Evolutionary conservation across 1,284 basidiomycete species (phyloP).

Genomic region (Fistulinella staudtii): DNA sequence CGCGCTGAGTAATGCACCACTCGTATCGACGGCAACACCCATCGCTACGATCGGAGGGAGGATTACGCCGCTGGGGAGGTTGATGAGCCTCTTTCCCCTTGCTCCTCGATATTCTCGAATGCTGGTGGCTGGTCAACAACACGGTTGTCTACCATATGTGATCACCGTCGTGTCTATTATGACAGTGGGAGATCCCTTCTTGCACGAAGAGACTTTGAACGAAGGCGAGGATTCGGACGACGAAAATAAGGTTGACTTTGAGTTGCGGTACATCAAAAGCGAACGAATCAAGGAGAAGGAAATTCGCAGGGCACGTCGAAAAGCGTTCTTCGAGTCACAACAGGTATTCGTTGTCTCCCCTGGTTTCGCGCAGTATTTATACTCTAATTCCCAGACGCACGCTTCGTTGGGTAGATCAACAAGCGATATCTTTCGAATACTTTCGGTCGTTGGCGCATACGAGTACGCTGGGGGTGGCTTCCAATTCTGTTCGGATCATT

Average conservation of each 20-base stretch:
- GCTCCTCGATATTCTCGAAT: constrained; percentile 93
- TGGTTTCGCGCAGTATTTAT: constrained; percentile 2
- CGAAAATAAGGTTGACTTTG: constrained; percentile 45
- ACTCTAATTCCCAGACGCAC: constrained; percentile 54
- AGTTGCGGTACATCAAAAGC: constrained; percentile 51
- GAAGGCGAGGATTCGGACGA: constrained; percentile 46
- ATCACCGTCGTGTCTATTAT: constrained; percentile 90
- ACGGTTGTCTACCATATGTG: constrained; percentile 89
- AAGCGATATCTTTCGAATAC: constrained; percentile 86
- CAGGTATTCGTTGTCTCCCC: constrained; percentile 45
- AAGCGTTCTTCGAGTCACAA: constrained; percentile 78
- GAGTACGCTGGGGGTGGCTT: constrained; percentile 83
- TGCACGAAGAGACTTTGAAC: constrained; percentile 72
- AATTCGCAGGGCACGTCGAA: constrained; percentile 56
- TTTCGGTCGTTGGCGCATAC: constrained; percentile 95
- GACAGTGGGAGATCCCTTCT: constrained; percentile 94
- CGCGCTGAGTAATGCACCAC: constrained; percentile 57
- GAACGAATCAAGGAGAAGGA: constrained; percentile 67
- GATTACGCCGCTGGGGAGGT: constrained; percentile 85
- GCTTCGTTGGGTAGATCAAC: constrained; percentile 77
- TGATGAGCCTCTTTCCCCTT: constrained; percentile 93
- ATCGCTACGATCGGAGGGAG: constrained; percentile 44
- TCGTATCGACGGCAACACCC: constrained; percentile 23
- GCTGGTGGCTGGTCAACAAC: constrained; percentile 89
- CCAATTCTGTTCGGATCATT: constrained; percentile 85